A percentile compares a stretch with the other conserved stretches of the same genome.
Evolutionary conservation across 805 yeast species (phyloP).

Genomic region (Blastobotrys chiropterorum): DNA sequence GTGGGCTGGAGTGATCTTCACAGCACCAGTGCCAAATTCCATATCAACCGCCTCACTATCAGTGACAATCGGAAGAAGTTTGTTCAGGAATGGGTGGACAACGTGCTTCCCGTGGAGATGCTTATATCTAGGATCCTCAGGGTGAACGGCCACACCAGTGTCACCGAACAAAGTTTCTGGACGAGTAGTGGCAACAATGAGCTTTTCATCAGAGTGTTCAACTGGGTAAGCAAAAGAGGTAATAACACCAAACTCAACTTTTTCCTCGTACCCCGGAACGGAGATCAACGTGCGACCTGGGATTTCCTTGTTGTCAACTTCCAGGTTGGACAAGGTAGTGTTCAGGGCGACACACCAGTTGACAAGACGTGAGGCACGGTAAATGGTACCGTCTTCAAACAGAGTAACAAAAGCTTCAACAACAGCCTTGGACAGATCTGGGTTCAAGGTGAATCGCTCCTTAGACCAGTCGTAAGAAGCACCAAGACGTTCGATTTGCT

Average conservation of each 20-base stretch:
- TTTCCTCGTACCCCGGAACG: constrained; percentile 86
- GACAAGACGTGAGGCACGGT: constrained; percentile 87
- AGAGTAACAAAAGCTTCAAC: constrained; percentile 84
- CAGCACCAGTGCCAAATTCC: constrained; percentile 99
- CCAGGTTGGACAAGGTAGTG: constrained; percentile 93
- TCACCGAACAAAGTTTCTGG: constrained; percentile 98
- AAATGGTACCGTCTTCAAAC: constrained; percentile 92
- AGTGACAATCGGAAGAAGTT: constrained; percentile 78
- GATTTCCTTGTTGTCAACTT: constrained; percentile 88
- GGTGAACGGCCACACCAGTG: constrained; percentile 96
- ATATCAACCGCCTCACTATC: constrained; percentile 95
- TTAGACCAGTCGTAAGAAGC: constrained; percentile 96
- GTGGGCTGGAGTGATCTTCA: constrained; percentile 97
- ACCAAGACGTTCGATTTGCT: constrained; percentile 81
- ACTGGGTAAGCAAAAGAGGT: constrained; percentile 94
- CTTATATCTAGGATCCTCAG: constrained; percentile 84
- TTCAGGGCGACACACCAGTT: constrained; percentile 95
- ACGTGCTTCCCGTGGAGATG: constrained; percentile 94
- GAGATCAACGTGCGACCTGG: constrained; percentile 72
- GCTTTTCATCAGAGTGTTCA: constrained; percentile 74
- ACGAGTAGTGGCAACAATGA: constrained; percentile 95
- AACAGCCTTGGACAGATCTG: constrained; percentile 71
- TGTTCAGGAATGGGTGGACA: constrained; percentile 82
- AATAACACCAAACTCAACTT: constrained; percentile 92
- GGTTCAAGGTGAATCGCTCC: constrained; percentile 90